A percentile compares a stretch with the other conserved stretches of the same genome.
Conservation (phyloP, 257 asterid genomes). For the Nicotiana knightiana region DNA sequence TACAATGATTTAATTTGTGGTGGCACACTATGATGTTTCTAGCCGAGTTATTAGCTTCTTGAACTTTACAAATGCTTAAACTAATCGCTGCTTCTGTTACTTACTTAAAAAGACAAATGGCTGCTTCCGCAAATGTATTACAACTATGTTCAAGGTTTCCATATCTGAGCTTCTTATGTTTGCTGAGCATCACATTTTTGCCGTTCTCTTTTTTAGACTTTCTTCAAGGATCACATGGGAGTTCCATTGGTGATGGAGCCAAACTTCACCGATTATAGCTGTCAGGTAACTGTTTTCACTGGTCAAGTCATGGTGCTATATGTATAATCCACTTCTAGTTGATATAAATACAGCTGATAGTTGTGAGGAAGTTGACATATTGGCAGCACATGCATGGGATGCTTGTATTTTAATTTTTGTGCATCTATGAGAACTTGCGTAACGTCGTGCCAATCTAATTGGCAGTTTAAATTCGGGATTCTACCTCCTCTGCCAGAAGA, state of each 20-base stretch:
- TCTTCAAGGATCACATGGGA: constrained; percentile 82
- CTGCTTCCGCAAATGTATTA: not conserved
- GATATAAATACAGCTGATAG: not conserved
- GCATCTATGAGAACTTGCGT: not conserved
- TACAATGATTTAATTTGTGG: not conserved
- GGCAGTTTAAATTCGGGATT: constrained; percentile 77
- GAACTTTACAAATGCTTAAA: not conserved
- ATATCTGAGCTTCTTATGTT: not conserved
- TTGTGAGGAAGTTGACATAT: not conserved
- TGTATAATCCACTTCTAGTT: not conserved
- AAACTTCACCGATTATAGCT: constrained; percentile 69
- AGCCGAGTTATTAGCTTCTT: not conserved
- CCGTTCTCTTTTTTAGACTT: constrained; percentile 28
- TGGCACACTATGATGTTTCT: not conserved
- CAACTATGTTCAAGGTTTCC: not conserved
- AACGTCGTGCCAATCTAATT: not conserved
- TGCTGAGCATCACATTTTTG: not conserved
- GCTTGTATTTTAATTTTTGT: not conserved
- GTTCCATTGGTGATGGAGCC: constrained; percentile 85
- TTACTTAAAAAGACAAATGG: not conserved
- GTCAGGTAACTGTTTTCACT: constrained; percentile 48
- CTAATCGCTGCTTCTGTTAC: not conserved
- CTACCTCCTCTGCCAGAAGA: constrained; percentile 53
- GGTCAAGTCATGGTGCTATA: not conserved
- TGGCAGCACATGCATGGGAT: not conserved